Evolutionary conservation across 2,329 filamentous ascomycete genomes (phyloP), one percentile per base, ranked within the genome.

Genomic region (Stagonosporopsis tanaceti): DNA sequence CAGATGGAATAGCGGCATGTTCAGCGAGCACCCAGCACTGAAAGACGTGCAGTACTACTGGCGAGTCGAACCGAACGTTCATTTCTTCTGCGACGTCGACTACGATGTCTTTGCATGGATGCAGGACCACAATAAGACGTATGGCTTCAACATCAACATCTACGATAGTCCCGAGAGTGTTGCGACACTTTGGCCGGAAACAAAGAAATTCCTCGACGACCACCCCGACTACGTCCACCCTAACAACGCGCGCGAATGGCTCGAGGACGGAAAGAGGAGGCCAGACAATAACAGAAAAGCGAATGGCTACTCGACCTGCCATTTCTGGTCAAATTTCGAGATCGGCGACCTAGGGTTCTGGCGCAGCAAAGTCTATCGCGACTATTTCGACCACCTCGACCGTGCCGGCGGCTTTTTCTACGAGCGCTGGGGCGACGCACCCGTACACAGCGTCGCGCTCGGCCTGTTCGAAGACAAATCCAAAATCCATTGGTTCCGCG

Each of bases 271-370:
- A 60, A 78, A 83, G 53, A 85, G 88, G 45, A 86, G 95, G 46
- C 93, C 94, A 1, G 86, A 92, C 14, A 90, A 96, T 76, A 92
- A 92, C 72, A 76, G 83, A 51, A 87, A 89, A 62, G 94, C 94
- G 6, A 90, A 96, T 69, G 95, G 95, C 32, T 99, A 97, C 81
- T 96, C 92, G 32, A 98, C 95, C 2, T 99, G 95, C 76, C 95
- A 99, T 78, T 99, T 99, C 82, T 99, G 95, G 95, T 95, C 89
- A 70, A 99, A 99, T 78, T 99, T 99, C 69, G 95, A 99, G 78
- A 94, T 99, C 68, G 94, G 86, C 44, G 92, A 97, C 76, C 86
- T 99, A 85, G 86, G 86, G 62, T 97, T 99, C 78, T 99, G 93
- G 91, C 84, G 95, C 46, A 91, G 92, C 72, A 87, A 93, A 75